Conservation (phyloP, 495 filamentous ascomycete genomes). For the Hypoxylon perforatum region DNA sequence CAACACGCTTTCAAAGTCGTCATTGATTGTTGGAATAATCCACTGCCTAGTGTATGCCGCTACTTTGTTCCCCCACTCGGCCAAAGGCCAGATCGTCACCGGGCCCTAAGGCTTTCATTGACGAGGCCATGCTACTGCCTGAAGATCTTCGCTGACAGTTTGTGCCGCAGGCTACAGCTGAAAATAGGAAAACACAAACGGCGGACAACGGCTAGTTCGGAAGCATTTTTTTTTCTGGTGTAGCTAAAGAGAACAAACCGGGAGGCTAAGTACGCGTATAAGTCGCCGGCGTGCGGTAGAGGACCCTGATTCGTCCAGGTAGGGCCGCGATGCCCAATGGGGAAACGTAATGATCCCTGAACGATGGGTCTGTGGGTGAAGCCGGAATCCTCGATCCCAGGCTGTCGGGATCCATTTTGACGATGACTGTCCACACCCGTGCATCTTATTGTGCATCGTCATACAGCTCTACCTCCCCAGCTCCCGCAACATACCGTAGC, state of each 20-base stretch:
- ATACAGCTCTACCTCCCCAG: conserved; percentile 17
- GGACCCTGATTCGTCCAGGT: conserved; percentile 20
- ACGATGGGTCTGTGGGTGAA: conserved; percentile 38
- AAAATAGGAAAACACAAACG: conserved; percentile 15
- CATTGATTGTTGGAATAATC: background rate
- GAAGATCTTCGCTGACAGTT: conserved; percentile 15
- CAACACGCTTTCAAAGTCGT: background rate
- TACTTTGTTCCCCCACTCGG: conserved; percentile 1
- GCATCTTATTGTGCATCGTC: conserved; percentile 16
- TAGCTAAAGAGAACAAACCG: conserved; percentile 28
- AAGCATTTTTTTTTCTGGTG: conserved; percentile 20
- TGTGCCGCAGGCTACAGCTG: conserved; percentile 22
- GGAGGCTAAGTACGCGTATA: conserved; percentile 35
- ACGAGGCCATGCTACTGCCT: conserved; percentile 36
- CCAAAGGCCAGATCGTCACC: conserved; percentile 29
- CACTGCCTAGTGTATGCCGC: background rate
- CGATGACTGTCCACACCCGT: background rate
- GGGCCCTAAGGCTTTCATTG: conserved; percentile 12
- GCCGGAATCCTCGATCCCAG: conserved; percentile 42
- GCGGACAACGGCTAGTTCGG: conserved; percentile 29
- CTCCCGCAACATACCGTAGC: background rate
- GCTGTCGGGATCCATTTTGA: conserved; percentile 31
- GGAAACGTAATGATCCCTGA: conserved; percentile 18
- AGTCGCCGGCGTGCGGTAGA: conserved; percentile 4
- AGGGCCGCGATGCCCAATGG: conserved; percentile 30